Evolutionary conservation across 2,329 filamentous ascomycete genomes (phyloP), one percentile per base, ranked within the genome.

Genomic region (Penicillium concentricum): DNA sequence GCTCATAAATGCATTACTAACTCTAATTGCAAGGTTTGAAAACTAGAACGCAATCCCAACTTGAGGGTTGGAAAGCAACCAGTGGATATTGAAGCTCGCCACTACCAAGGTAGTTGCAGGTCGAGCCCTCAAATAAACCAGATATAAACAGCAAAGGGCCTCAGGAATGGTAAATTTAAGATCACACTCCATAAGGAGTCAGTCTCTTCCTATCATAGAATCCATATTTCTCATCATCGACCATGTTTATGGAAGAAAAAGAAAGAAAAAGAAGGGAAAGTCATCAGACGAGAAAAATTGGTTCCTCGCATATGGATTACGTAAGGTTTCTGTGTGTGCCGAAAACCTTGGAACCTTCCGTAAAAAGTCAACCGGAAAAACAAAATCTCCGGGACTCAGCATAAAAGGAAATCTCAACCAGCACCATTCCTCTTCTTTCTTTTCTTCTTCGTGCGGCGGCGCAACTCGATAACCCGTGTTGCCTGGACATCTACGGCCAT

Each of bases 381-480:
- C 26, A 1, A 2, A 47, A 56, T 5, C 5, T 54, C 67, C 63
- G 55, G 26, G 9, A 2, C 6, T 4, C 26, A 28, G 30, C 46
- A 59, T 56, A 62, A 59, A 51, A 54, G 45, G 28, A 69, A 72
- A 63, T 62, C 61, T 53, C 48, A 20, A 18, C 34, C 10, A 2
- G 8, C 39, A 9, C 26, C 57, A 60, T 68, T 62, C 61, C 64
- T 75, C 72, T 75, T 77, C 77, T 69, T 75, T 72, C 78, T 84
- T 84, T 81, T 79, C 78, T 82, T 83, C 85, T 82, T 90, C 81
- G 87, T 92, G 89, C 88, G 88, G 89, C 88, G 86, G 86, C 85
- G 87, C 85, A 82, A 87, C 83, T 78, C 77, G 82, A 80, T 77
- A 84, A 83, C 85, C 88, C 88, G 86, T 90, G 87, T 92, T 92